phyloP scores from a whole-genome alignment of 2,329 filamentous ascomycete genomes.

The Aspergillus piperis region DNA sequence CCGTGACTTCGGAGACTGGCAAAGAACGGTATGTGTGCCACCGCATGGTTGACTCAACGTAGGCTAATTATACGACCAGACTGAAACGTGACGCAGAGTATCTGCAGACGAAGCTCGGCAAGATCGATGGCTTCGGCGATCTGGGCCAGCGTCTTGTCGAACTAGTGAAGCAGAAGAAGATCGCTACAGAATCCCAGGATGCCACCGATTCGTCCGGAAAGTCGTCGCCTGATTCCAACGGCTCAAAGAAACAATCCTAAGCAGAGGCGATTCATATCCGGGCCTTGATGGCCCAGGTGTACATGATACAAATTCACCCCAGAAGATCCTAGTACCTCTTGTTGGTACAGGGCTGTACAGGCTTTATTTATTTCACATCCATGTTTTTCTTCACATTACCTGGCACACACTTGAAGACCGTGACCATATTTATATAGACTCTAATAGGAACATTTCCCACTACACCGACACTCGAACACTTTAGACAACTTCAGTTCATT shows the following conservation, averaged over 20 bases:
- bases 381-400: not conserved
- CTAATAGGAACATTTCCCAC: not conserved
- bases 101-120: conserved; percentile 69
- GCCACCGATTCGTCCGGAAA: conserved; percentile 1
- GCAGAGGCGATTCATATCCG: not conserved
- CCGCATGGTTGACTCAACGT: no score
- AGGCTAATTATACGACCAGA: conserved; percentile 47
- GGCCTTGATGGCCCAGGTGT: conserved; percentile 10
- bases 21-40: conserved; percentile 65
- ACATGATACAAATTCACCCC: not conserved
- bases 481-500: no score
- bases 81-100: conserved; percentile 75
- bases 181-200: conserved; percentile 20
- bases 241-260: conserved; percentile 4
- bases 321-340: not conserved
- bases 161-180: conserved; percentile 42
- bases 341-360: conserved; percentile 11
- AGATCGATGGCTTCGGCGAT: conserved; percentile 76
- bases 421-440: not conserved
- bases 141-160: conserved; percentile 69
- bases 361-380: not conserved
- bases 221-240: conserved; percentile 10
- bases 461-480: no score
- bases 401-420: not conserved
- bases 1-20: conserved; percentile 66